Evolutionary conservation across 495 filamentous ascomycete species (phyloP).

Genomic region (Lasiosphaeria ovina): DNA sequence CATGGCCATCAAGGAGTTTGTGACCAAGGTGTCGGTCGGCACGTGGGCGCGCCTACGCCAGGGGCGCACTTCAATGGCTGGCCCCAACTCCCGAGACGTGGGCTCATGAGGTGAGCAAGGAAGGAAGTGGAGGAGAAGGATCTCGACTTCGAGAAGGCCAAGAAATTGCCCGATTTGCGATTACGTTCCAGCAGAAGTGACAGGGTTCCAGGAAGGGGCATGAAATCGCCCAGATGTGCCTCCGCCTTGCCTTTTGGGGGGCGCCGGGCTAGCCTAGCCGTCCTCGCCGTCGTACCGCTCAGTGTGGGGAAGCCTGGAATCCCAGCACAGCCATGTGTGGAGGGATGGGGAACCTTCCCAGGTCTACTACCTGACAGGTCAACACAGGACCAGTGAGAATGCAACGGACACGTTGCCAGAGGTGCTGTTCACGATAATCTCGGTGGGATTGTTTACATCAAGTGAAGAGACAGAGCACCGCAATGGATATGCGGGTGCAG

Average conservation of each 20-base stretch:
- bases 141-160: constrained; percentile 8
- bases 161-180: constrained; percentile 11
- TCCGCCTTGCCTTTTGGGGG: constrained; percentile 14
- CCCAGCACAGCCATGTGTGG: constrained; percentile 1
- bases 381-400: too few relatives aligned
- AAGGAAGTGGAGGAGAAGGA: not conserved
- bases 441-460: too few relatives aligned
- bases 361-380: not conserved
- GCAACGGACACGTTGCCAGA: too few relatives aligned
- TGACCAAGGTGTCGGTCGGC: too few relatives aligned
- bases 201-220: constrained; percentile 18
- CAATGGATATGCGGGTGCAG: too few relatives aligned
- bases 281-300: constrained; percentile 3
- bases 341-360: not conserved
- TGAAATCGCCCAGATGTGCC: constrained; percentile 12
- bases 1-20: too few relatives aligned
- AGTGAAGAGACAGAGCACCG: too few relatives aligned
- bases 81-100: constrained; percentile 1
- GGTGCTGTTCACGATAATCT: too few relatives aligned
- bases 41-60: not conserved
- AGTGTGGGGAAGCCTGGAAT: constrained; percentile 16
- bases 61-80: constrained; percentile 3
- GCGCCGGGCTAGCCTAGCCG: not conserved
- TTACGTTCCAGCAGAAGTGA: constrained; percentile 5
- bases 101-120: not conserved